Conservation (phyloP, 2,329 filamentous ascomycete genomes). For the Xylariaceae sp. region DNA sequence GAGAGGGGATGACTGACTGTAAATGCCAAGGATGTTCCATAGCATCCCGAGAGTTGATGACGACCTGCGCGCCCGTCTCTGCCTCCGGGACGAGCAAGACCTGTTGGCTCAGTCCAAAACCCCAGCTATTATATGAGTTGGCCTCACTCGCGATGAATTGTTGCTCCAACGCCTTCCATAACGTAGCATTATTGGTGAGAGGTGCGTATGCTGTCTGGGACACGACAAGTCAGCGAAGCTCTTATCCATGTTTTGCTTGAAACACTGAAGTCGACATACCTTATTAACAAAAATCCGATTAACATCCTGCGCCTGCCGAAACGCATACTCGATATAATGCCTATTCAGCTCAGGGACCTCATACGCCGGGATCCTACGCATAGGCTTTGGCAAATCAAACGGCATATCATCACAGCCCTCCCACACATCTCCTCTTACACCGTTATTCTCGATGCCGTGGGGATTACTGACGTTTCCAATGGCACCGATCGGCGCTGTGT, state of each 20-base stretch:
- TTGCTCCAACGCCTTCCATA: slow-evolving; percentile 33
- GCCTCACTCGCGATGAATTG: slow-evolving; percentile 25
- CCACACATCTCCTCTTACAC: slow-evolving; percentile 28
- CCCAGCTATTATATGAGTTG: slow-evolving; percentile 35
- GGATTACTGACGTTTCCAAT: slow-evolving; percentile 30
- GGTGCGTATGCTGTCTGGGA: slow-evolving; percentile 32
- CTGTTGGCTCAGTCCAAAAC: slow-evolving; percentile 35
- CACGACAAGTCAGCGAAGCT: background rate
- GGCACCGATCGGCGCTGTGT: slow-evolving; percentile 20
- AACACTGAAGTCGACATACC: slow-evolving; percentile 18
- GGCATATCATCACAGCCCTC: slow-evolving; percentile 35
- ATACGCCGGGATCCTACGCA: slow-evolving; percentile 28
- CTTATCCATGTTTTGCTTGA: too few relatives aligned
- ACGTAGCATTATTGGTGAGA: slow-evolving; percentile 30
- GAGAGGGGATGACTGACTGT: slow-evolving; percentile 27
- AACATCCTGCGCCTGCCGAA: slow-evolving; percentile 34
- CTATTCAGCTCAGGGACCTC: slow-evolving; percentile 30
- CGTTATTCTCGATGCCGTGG: slow-evolving; percentile 31
- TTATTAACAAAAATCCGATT: slow-evolving; percentile 37
- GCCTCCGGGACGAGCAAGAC: slow-evolving; percentile 34
- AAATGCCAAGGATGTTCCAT: slow-evolving; percentile 40
- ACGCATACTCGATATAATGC: slow-evolving; percentile 34
- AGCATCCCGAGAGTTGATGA: slow-evolving; percentile 35
- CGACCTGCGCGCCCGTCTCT: slow-evolving; percentile 32
- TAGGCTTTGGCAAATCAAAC: slow-evolving; percentile 33